Percentiles rank a stretch among this genome's conserved stretches.
Evolutionary conservation across 768 basidiomycete species (phyloP).

Genomic region (Myochromella boudieri): DNA sequence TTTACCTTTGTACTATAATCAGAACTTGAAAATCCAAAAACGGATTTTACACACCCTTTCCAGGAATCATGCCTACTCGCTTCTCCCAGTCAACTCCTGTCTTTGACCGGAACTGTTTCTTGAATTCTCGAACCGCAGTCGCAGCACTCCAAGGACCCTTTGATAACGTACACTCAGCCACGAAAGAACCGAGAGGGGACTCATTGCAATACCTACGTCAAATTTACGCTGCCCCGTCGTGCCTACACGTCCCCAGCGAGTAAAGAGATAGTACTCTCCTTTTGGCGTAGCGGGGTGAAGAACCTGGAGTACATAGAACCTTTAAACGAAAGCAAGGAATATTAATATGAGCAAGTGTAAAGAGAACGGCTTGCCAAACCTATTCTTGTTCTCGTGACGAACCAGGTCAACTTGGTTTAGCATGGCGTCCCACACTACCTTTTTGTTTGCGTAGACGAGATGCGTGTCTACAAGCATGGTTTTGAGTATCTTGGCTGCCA

Average conservation of each 20-base stretch:
- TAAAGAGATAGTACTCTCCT: slow-evolving; percentile 39
- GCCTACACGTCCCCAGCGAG: slow-evolving; percentile 63
- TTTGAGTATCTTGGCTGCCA: background rate
- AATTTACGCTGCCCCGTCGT: slow-evolving; percentile 48
- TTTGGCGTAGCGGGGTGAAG: slow-evolving; percentile 46
- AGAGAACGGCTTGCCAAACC: slow-evolving; percentile 32
- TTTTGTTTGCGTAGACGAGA: slow-evolving; percentile 44
- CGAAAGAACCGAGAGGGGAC: too few species aligned
- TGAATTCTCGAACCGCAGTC: slow-evolving; percentile 49
- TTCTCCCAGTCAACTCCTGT: slow-evolving; percentile 49
- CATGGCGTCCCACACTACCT: slow-evolving; percentile 57
- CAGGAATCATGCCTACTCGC: slow-evolving; percentile 49
- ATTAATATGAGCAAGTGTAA: too few species aligned
- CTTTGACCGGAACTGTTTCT: slow-evolving; percentile 60
- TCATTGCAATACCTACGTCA: slow-evolving; percentile 40
- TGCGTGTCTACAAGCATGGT: slow-evolving; percentile 40
- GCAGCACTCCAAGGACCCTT: slow-evolving; percentile 48
- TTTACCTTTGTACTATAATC: slow-evolving; percentile 42
- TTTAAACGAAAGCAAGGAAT: slow-evolving; percentile 22
- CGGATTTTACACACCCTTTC: slow-evolving; percentile 41
- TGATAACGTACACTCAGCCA: too few species aligned
- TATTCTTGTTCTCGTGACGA: slow-evolving; percentile 52
- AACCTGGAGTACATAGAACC: slow-evolving; percentile 61
- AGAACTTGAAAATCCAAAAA: background rate
- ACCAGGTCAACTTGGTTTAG: slow-evolving; percentile 60